Evolutionary conservation across 1,284 basidiomycete species (phyloP).

Genomic region (Ustilago esculenta): DNA sequence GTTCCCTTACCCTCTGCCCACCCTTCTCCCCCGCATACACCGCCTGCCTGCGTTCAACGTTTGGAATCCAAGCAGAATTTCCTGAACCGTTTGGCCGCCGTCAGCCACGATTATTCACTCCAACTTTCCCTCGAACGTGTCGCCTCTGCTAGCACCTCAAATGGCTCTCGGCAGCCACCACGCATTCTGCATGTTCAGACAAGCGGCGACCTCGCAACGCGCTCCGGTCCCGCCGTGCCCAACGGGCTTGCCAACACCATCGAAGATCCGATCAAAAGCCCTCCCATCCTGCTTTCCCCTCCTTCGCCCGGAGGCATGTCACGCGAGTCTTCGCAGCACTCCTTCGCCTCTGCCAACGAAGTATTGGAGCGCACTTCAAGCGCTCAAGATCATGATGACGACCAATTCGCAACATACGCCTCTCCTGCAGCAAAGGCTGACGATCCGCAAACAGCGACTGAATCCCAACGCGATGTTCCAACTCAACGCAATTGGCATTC

Average conservation of each 20-base stretch:
- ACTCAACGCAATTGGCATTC: conserved; percentile 60
- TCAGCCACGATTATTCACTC: conserved; percentile 47
- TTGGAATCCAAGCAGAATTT: conserved; percentile 25
- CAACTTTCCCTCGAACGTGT: conserved; percentile 33
- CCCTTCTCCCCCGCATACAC: not conserved
- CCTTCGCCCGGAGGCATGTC: conserved; percentile 43
- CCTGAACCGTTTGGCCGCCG: conserved; percentile 33
- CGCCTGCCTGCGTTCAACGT: conserved; percentile 5
- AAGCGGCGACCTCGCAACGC: not conserved
- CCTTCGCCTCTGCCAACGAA: conserved; percentile 36
- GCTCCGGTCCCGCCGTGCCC: not conserved
- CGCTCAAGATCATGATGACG: not conserved
- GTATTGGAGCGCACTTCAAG: conserved; percentile 2
- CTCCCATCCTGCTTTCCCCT: conserved; percentile 45
- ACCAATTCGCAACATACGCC: not conserved
- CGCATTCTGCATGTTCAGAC: conserved; percentile 29
- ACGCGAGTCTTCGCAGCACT: conserved; percentile 29
- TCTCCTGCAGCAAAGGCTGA: not conserved
- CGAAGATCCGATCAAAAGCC: conserved; percentile 34
- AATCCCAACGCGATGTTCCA: not conserved
- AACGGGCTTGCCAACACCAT: not conserved
- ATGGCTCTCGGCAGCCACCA: conserved; percentile 7
- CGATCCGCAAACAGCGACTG: not conserved
- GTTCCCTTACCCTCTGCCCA: conserved; percentile 13
- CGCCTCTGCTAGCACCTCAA: conserved; percentile 10